Evolutionary conservation across 2,329 filamentous ascomycete species (phyloP).

Genomic region (Penicillium griseofulvum): DNA sequence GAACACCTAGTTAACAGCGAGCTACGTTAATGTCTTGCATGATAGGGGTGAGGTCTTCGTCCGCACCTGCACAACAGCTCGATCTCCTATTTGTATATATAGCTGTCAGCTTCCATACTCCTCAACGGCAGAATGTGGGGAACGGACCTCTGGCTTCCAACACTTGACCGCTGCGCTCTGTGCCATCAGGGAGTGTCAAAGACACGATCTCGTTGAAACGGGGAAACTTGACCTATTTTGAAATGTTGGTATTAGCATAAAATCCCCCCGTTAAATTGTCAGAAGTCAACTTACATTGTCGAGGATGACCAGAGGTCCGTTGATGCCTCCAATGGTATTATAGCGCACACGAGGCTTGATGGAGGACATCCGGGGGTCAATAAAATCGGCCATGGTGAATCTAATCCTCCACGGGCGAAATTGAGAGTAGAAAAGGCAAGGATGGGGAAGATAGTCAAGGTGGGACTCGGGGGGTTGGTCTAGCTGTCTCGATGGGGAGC

Average conservation of each 20-base stretch:
- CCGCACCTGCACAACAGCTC: slow-evolving; percentile 88
- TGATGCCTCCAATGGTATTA: slow-evolving; percentile 98
- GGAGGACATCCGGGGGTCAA: slow-evolving; percentile 49
- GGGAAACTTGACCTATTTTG: slow-evolving; percentile 84
- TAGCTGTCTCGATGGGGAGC: slow-evolving; percentile 24
- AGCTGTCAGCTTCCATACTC: slow-evolving; percentile 18
- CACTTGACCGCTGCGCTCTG: slow-evolving; percentile 89
- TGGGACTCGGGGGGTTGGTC: slow-evolving; percentile 22
- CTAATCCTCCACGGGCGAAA: not conserved
- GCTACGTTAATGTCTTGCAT: slow-evolving; percentile 21
- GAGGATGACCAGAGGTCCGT: slow-evolving; percentile 94
- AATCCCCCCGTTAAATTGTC: slow-evolving; percentile 2
- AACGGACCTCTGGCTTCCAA: slow-evolving; percentile 87
- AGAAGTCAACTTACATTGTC: slow-evolving; percentile 70
- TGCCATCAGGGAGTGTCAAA: slow-evolving; percentile 91
- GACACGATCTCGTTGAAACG: slow-evolving; percentile 97
- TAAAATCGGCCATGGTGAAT: slow-evolving; percentile 41
- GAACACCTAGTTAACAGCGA: slow-evolving; percentile 67
- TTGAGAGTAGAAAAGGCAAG: slow-evolving; percentile 8
- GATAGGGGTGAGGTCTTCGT: slow-evolving; percentile 5
- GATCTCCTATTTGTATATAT: slow-evolving; percentile 62
- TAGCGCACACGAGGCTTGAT: slow-evolving; percentile 78
- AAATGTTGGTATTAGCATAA: slow-evolving; percentile 14
- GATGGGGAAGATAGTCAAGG: slow-evolving; percentile 13
- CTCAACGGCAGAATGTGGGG: slow-evolving; percentile 1